These are phyloP conservation scores for Floccularia luteovirens DNA, from an alignment of 768 basidiomycete species.

Conservation along the genomic window DNA sequence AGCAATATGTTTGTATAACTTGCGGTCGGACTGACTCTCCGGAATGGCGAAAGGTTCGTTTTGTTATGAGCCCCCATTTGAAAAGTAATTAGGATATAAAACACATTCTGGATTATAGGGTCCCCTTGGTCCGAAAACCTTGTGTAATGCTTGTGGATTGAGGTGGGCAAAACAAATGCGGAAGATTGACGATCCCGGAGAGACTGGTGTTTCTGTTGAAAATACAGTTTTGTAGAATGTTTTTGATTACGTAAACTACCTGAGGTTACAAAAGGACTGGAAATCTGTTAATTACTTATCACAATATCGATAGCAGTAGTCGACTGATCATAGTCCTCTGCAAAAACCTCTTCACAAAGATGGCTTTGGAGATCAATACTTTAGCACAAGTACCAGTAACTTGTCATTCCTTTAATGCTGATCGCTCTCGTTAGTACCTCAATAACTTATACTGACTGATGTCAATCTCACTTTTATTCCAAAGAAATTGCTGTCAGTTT, in stretches of 20 bases:
- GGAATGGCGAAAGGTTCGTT: constrained; percentile 87
- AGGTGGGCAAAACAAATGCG: constrained; percentile 78
- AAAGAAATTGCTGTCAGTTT: constrained; percentile 88
- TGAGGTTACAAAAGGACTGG: neutral
- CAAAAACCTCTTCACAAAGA: constrained; percentile 14
- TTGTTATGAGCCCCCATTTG: constrained; percentile 2
- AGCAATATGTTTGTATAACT: constrained; percentile 83
- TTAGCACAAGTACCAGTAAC: constrained; percentile 83
- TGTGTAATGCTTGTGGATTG: constrained; percentile 94
- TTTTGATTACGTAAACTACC: neutral
- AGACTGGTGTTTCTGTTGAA: constrained; percentile 1
- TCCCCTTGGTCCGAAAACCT: constrained; percentile 91
- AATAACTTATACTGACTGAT: neutral
- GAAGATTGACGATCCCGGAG: constrained; percentile 27
- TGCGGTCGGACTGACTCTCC: constrained; percentile 96
- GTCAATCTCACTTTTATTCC: neutral
- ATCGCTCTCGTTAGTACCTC: constrained; percentile 66
- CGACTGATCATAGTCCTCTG: constrained; percentile 87
- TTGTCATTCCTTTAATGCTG: constrained; percentile 85
- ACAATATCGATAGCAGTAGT: constrained; percentile 45
- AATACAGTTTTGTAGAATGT: neutral
- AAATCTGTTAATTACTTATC: neutral
- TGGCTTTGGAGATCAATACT: constrained; percentile 69
- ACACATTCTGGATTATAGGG: constrained; percentile 40
- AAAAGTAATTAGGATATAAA: constrained; percentile 1